Conservation (phyloP, 495 filamentous ascomycete species). For the Daldinia childiae region DNA sequence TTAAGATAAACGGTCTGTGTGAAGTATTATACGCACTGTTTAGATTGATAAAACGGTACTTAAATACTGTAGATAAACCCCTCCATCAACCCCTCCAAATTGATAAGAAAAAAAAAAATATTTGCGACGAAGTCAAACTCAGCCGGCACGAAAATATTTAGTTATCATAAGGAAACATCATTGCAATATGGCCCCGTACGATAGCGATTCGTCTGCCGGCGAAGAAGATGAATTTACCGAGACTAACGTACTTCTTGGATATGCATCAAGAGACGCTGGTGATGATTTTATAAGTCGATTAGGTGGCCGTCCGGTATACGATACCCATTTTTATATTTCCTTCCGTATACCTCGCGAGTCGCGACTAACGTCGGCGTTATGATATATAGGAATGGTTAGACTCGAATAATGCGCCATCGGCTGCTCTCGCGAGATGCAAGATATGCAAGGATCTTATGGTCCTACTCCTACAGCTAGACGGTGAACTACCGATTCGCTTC, state of each 20-base stretch:
- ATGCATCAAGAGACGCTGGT: slow-evolving; percentile 81
- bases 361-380: background rate
- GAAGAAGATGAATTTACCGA: slow-evolving; percentile 79
- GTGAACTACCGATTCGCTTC: slow-evolving; percentile 85
- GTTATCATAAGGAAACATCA: background rate
- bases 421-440: slow-evolving; percentile 84
- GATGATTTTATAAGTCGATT: slow-evolving; percentile 90
- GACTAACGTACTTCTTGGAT: slow-evolving; percentile 91
- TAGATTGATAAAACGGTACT: no score
- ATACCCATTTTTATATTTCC: background rate
- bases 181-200: slow-evolving; percentile 77
- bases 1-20: no score
- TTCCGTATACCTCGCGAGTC: background rate
- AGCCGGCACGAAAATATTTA: slow-evolving; percentile 7
- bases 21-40: no score
- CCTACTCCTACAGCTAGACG: slow-evolving; percentile 89
- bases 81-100: slow-evolving; percentile 1
- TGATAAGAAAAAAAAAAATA: slow-evolving; percentile 7
- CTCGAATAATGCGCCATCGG: slow-evolving; percentile 72
- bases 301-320: slow-evolving; percentile 83
- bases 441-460: slow-evolving; percentile 86
- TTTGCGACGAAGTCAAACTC: slow-evolving; percentile 1
- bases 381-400: slow-evolving; percentile 79
- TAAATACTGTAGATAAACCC: background rate
- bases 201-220: slow-evolving; percentile 81